A percentile compares a stretch with the other conserved stretches of the same genome.
Evolutionary conservation across 306 rosid genomes (phyloP).

Genomic region (Styphnolobium japonicum): DNA sequence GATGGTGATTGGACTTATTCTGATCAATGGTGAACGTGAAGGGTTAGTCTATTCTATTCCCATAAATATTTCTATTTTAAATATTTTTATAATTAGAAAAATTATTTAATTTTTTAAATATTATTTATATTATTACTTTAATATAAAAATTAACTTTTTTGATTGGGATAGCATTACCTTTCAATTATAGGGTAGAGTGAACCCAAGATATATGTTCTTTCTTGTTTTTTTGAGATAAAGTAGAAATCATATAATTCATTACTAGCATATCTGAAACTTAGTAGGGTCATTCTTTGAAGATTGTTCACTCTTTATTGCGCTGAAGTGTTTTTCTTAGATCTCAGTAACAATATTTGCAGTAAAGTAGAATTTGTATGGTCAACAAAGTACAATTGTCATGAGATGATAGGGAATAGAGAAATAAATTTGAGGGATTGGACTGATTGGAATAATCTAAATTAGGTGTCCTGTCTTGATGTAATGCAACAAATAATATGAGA

Average conservation of each 20-base stretch:
- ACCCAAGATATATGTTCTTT: no score
- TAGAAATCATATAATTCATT: background rate
- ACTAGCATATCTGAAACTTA: background rate
- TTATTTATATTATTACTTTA: no score
- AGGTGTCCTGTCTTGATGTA: background rate
- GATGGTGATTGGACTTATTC: conserved; percentile 20
- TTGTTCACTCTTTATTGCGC: background rate
- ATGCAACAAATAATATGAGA: background rate
- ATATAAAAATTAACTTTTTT: no score
- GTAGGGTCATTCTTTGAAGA: background rate
- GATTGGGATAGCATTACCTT: no score
- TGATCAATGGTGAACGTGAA: conserved; percentile 61
- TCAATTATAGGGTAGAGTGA: no score
- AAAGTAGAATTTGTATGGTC: background rate
- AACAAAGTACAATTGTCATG: background rate
- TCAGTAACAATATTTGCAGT: background rate
- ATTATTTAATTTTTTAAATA: no score
- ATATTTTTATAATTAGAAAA: no score
- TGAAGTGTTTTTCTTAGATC: background rate
- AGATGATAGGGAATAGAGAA: background rate
- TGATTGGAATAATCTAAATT: background rate
- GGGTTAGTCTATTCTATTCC: no score
- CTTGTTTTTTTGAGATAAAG: no score
- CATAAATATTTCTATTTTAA: no score
- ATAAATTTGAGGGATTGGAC: background rate